Conservation (phyloP, 257 asterid species). For the Nicotiana attenuata region DNA sequence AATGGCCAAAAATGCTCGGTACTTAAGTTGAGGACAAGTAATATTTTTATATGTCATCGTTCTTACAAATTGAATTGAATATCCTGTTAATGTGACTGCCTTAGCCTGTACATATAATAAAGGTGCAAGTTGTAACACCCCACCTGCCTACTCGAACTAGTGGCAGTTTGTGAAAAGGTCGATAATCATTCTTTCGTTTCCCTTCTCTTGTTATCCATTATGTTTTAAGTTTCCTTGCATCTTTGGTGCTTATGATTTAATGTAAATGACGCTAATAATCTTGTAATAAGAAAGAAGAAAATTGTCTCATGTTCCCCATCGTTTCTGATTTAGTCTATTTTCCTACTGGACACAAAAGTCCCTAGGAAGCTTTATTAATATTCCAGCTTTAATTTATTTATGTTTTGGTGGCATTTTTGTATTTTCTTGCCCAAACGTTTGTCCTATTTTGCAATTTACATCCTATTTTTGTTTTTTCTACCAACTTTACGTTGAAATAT, state of each 20-base stretch:
- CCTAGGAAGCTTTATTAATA: too few species aligned
- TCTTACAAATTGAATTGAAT: not conserved
- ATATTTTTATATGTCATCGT: not conserved
- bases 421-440: not conserved
- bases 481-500: not conserved
- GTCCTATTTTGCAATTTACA: not conserved
- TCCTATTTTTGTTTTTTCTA: not conserved
- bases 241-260: not conserved
- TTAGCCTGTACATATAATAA: not conserved
- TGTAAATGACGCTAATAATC: not conserved
- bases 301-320: not conserved
- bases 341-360: not conserved
- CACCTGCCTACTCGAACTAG: not conserved
- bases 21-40: not conserved
- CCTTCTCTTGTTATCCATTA: not conserved
- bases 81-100: not conserved
- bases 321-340: not conserved
- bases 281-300: not conserved
- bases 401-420: not conserved
- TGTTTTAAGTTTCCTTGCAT: not conserved
- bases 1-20: not conserved
- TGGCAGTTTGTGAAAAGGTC: not conserved
- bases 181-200: not conserved
- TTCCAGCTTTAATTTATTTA: too few species aligned
- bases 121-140: not conserved